These are phyloP conservation scores for Breviolum minutum DNA, from an alignment of 73 alveolate genomes.

Conservation along the genomic window DNA sequence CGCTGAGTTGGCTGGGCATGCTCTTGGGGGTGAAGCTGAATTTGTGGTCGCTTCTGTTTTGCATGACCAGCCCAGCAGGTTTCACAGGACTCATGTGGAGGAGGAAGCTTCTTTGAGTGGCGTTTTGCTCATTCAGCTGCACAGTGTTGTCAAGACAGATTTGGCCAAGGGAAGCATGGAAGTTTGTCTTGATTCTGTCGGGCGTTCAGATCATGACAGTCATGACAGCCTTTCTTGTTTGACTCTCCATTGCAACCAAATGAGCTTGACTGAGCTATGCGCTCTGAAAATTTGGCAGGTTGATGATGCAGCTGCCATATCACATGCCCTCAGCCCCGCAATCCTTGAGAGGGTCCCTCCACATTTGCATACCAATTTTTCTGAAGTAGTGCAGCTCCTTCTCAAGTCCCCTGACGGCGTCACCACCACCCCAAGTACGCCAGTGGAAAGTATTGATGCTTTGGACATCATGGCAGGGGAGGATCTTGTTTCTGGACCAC, in stretches of 20 bases:
- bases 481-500: not conserved
- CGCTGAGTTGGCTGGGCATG: not conserved
- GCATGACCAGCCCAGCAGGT: conserved; percentile 9
- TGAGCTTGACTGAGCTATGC: not conserved
- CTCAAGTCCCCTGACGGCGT: not conserved
- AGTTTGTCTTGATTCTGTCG: not conserved
- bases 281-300: not conserved
- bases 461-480: not conserved
- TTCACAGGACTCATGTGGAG: not conserved
- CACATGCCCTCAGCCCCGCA: not conserved
- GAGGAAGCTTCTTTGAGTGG: not conserved
- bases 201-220: not conserved
- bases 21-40: not conserved
- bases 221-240: not conserved
- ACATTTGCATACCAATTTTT: too few species aligned
- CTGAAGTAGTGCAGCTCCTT: not conserved
- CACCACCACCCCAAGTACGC: not conserved
- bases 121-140: conserved; percentile 1
- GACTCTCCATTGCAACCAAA: not conserved
- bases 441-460: not conserved
- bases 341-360: too few species aligned
- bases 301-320: not conserved
- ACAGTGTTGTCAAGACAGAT: not conserved
- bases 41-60: not conserved
- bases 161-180: not conserved